A percentile compares a stretch with the other conserved stretches of the same genome.
These are phyloP conservation scores for Erucastrum elatum DNA, from an alignment of 345 rosid genomes.

Conservation along the genomic window DNA sequence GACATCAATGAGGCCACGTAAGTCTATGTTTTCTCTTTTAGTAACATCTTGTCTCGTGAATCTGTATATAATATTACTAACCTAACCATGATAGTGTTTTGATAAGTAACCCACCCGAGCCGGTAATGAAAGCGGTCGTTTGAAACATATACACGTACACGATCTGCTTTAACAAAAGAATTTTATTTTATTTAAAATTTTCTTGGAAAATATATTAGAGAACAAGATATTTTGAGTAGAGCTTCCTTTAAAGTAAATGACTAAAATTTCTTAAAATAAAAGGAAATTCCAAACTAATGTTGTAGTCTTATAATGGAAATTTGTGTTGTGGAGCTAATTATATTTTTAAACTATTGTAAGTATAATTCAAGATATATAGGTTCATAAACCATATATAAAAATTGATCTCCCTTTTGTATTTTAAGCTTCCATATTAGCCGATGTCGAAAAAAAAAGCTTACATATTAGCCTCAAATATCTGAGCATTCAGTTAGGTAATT, in stretches of 20 bases:
- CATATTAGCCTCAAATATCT: background rate
- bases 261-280: background rate
- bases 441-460: no score
- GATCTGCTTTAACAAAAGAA: background rate
- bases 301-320: background rate
- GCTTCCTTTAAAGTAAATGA: background rate
- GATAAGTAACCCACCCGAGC: background rate
- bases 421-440: no score
- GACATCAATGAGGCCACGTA: slow-evolving; percentile 36
- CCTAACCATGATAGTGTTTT: background rate
- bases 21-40: background rate
- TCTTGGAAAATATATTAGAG: background rate
- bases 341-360: background rate
- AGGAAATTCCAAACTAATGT: background rate
- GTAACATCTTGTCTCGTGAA: background rate
- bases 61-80: background rate
- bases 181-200: background rate
- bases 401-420: background rate
- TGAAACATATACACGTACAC: background rate
- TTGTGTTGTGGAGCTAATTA: background rate
- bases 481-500: background rate
- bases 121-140: background rate
- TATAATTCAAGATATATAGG: background rate
- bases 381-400: background rate
- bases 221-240: background rate